Base-by-base conservation (phyloP, 2,329 filamentous ascomycete genomes). In the Amauroascus niger region DNA sequence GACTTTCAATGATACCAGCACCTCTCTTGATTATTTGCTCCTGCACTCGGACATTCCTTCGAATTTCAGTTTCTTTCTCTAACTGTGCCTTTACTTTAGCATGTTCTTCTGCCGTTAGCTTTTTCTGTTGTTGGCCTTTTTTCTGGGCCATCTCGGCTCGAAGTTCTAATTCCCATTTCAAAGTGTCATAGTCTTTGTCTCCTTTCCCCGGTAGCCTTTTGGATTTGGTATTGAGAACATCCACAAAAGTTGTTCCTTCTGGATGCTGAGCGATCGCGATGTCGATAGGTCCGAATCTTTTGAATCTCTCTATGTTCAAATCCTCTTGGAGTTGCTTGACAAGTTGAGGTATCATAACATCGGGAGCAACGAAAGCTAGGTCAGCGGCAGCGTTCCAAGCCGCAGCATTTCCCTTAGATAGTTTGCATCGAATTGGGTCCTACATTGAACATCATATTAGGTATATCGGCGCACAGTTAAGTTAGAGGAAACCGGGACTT, bases 151-250 rank as follows among this genome's bases (percentile, higher is more conserved):
- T 72, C 62, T 96, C 88, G 37, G 82, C 79, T 54, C 90, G 79
- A 6, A 98, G 77, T 59, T 98, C 93, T 67, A 91, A 86, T 69
- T 98, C 93, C 93, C 94, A 98, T 69, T 95, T 96, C 39, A 96
- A 71, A 1, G 88, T 94, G 62, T 98, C 88, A 63, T 96, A 95
- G 66, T 97, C 93, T 67, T 95, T 96, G 47, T 82, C 84, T 63
- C 88, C 95, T 72, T 95, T 97, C 70, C 89, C 85, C 2, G 88
- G 82, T 1, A 85, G 73, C 35, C 77, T 74, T 55, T 82, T 81
- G 1, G 82, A 75, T 66, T 95, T 95, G 65, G 88, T 90, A 32
- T 86, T 87, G 5, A 98, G 77, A 0, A 97, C 87, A 69, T 98
- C 93, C 18, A 98, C 78, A 62, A 95, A 97, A 13, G 84, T 79